Conservation (phyloP, 148 eudicot genomes). For the Dianthus caryophyllus region DNA sequence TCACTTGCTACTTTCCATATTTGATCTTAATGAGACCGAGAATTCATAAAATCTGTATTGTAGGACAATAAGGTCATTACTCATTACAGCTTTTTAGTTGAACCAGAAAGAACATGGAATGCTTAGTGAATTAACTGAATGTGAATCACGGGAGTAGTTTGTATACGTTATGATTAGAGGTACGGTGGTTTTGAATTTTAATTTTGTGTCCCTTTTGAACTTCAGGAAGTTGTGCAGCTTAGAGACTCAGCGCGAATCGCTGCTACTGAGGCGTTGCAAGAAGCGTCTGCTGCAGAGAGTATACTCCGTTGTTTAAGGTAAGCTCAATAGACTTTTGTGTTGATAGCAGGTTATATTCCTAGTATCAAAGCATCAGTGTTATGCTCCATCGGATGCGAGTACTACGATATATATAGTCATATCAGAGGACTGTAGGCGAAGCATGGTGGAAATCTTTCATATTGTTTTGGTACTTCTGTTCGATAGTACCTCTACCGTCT, state of each 20-base stretch:
- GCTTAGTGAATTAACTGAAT: background rate
- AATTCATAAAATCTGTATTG: background rate
- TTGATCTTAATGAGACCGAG: background rate
- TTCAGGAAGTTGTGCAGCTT: constrained; percentile 70
- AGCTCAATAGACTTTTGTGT: background rate
- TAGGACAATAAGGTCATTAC: no score
- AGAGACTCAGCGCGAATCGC: constrained; percentile 81
- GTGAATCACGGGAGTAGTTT: background rate
- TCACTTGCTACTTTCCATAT: background rate
- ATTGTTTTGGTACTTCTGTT: background rate
- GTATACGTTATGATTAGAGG: background rate
- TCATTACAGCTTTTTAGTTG: no score
- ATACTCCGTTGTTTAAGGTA: constrained; percentile 83
- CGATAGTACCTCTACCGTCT: background rate
- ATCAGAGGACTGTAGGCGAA: background rate
- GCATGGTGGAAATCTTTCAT: background rate
- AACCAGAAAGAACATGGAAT: background rate
- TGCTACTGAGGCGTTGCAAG: constrained; percentile 82
- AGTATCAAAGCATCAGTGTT: background rate
- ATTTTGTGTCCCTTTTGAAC: background rate
- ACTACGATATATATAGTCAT: background rate
- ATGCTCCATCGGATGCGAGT: background rate
- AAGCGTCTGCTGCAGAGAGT: constrained; percentile 79
- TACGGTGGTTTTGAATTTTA: background rate
- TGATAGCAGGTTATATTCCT: background rate